phyloP scores from a whole-genome alignment of 2,329 filamentous ascomycete species.

The Diplodia sapinea region DNA sequence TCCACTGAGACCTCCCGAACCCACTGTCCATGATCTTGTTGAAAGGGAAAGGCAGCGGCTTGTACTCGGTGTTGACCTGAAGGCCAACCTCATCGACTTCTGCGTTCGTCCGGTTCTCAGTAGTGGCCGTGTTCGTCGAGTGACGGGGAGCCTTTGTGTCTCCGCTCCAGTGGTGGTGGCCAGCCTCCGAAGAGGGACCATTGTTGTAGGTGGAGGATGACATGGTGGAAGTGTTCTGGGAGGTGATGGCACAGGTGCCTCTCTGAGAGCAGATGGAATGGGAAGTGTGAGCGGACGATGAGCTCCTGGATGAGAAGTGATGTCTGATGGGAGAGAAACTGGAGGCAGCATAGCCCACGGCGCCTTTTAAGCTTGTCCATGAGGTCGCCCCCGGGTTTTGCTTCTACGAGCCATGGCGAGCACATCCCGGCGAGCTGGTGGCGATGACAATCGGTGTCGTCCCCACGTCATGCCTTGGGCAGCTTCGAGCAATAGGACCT shows the following conservation, averaged over 20 bases:
- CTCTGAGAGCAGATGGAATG: not conserved
- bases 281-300: not conserved
- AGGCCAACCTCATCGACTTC: conserved; percentile 23
- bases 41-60: conserved; percentile 19
- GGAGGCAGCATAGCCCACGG: not conserved
- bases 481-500: conserved; percentile 25
- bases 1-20: conserved; percentile 28
- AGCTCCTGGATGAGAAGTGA: not conserved
- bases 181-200: conserved; percentile 25
- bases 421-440: conserved; percentile 1
- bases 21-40: conserved; percentile 30
- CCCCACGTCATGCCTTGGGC: conserved; percentile 27
- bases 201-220: conserved; percentile 27
- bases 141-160: conserved; percentile 9
- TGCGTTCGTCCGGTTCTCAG: not conserved
- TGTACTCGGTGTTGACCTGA: conserved; percentile 13
- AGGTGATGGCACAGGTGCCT: not conserved
- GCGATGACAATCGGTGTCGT: conserved; percentile 1
- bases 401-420: not conserved
- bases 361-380: conserved; percentile 27
- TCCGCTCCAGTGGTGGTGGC: conserved; percentile 4
- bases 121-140: conserved; percentile 6
- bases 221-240: conserved; percentile 4
- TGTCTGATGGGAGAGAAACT: not conserved
- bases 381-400: conserved; percentile 2